These are phyloP conservation scores for Colletotrichum graminicola DNA, from an alignment of 2,329 filamentous ascomycete genomes.

Conservation along the genomic window DNA sequence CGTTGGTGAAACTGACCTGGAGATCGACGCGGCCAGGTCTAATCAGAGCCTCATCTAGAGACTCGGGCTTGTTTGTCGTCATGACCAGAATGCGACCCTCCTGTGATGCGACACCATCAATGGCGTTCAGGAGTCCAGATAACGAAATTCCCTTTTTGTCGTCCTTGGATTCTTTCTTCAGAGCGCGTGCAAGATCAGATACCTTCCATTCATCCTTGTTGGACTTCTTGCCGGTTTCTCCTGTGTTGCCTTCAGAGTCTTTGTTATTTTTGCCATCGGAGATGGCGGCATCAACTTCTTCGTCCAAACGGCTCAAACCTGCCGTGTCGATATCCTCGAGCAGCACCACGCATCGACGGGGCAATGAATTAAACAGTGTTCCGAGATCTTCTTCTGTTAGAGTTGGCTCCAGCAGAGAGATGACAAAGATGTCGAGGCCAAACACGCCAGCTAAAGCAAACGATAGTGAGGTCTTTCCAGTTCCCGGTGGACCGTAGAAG, in stretches of 20 bases:
- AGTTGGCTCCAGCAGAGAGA: conserved; percentile 67
- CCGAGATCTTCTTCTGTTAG: conserved; percentile 73
- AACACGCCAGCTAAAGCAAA: conserved; percentile 76
- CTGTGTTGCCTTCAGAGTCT: conserved; percentile 33
- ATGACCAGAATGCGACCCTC: conserved; percentile 85
- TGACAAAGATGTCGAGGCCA: conserved; percentile 74
- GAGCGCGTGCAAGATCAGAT: conserved; percentile 57
- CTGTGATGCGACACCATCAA: conserved; percentile 84
- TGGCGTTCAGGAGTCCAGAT: conserved; percentile 84
- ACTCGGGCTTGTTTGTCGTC: conserved; percentile 83
- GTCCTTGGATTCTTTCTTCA: conserved; percentile 54
- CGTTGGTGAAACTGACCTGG: conserved; percentile 45
- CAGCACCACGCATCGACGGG: conserved; percentile 73
- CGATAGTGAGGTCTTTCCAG: conserved; percentile 77
- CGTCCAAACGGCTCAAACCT: conserved; percentile 62
- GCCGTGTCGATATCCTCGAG: conserved; percentile 79
- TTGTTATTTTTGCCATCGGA: conserved; percentile 13
- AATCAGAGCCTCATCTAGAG: conserved; percentile 79
- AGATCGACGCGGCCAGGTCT: conserved; percentile 64
- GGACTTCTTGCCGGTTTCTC: conserved; percentile 42
- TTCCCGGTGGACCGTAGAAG: conserved; percentile 81
- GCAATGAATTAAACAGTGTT: conserved; percentile 70
- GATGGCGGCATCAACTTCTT: conserved; percentile 46
- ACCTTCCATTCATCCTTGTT: conserved; percentile 52
- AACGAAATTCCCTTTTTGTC: conserved; percentile 73